Evolutionary conservation across 768 basidiomycete genomes (phyloP), one percentile per base, ranked within the genome.

Genomic region (Agrocybe chaxingu): DNA sequence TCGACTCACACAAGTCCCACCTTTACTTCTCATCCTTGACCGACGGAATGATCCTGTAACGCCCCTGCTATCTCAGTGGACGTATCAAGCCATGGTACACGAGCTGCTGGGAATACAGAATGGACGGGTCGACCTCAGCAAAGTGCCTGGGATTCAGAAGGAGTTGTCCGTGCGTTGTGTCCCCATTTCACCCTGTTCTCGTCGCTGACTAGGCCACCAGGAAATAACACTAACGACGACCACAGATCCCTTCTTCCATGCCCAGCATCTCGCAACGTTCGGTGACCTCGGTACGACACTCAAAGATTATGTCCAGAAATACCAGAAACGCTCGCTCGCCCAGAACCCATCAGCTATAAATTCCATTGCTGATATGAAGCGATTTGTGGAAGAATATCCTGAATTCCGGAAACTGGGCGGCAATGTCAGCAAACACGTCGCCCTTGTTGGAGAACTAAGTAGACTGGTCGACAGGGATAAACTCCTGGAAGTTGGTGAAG

Each of bases 1-100:
- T 66, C 81, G 94, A 42, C 75, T 84, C 35, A 92, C 90, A 2
- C 91, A 93, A 66, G 84, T 92, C 7, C 80, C 92, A 2, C 97
- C 97, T 6, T 63, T 98, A 39, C 73, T 99, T 32, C 77, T 99
- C 45, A 91, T 99, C 56, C 78, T 99, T 48, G 97, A 99, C 70
- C 81, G 97, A 54, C 77, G 96, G 55, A 98, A 97, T 67, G 97
- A 99, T 62, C 97, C 97, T 2, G 92, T 98, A 4, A 98, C 97
- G 0, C 97, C 97, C 3, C 71, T 98, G 34, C 76, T 98, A 30
- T 92, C 92, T 2, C 97, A 98, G 68, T 98, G 97, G 97, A 98
- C 97, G 19, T 98, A 98, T 70, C 96, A 98, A 66, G 97, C 96
- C 1, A 98, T 98, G 95, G 97, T 98, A 0, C 97, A 99, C 61